These are phyloP conservation scores for Corynespora cassiicola DNA, from an alignment of 2,329 filamentous ascomycete genomes.

Conservation along the genomic window DNA sequence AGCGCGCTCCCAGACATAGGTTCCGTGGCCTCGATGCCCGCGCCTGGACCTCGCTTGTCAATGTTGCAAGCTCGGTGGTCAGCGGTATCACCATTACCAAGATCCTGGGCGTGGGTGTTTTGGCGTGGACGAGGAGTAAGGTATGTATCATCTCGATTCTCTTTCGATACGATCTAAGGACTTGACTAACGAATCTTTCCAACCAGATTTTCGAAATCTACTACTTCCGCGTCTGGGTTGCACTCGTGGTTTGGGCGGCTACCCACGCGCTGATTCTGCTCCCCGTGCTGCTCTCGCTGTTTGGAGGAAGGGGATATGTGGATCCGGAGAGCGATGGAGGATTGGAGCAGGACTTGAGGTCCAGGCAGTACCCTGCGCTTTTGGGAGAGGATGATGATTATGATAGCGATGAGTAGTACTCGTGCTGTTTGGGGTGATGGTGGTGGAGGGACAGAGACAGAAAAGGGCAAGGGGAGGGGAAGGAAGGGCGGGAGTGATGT, in stretches of 20 bases:
- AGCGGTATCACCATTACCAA: constrained; percentile 97
- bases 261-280: constrained; percentile 89
- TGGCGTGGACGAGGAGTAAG: constrained; percentile 94
- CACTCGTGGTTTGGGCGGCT: constrained; percentile 87
- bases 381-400: constrained; percentile 70
- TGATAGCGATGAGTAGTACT: constrained; percentile 57
- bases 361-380: constrained; percentile 77
- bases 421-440: constrained; percentile 10
- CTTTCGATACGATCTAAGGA: background rate
- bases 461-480: too few relatives aligned
- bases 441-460: too few relatives aligned
- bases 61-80: constrained; percentile 93
- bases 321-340: constrained; percentile 88
- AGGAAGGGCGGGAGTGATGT: too few relatives aligned
- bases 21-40: constrained; percentile 84
- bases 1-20: constrained; percentile 72
- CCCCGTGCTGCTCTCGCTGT: constrained; percentile 84
- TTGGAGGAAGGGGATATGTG: constrained; percentile 83
- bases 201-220: constrained; percentile 92
- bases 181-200: background rate
- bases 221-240: constrained; percentile 96
- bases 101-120: constrained; percentile 85
- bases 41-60: constrained; percentile 91
- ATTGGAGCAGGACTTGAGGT: constrained; percentile 85
- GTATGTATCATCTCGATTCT: constrained; percentile 22